Conservation (phyloP, 257 asterid species). For the Paraleonurus japonicus region DNA sequence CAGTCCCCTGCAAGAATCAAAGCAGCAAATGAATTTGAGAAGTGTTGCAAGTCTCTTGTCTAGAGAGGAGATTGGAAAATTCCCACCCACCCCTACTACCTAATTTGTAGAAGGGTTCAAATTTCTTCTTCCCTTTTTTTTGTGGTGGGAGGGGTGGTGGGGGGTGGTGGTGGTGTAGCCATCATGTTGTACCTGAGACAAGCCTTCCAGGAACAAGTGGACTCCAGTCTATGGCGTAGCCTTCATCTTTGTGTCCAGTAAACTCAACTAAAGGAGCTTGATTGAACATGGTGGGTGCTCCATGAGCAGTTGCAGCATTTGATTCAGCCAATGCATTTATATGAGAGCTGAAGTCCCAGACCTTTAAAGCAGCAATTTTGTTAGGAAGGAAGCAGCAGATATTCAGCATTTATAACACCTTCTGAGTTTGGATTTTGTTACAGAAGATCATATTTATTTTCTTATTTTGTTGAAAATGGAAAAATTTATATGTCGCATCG, state of each 20-base stretch:
- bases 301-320: conserved; percentile 39
- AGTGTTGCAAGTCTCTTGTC: neutral
- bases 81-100: neutral
- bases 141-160: neutral
- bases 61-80: neutral
- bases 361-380: conserved; percentile 43
- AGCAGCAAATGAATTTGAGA: neutral
- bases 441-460: conserved; percentile 1
- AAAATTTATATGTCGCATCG: neutral
- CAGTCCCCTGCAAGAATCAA: conserved; percentile 64
- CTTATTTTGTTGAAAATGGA: neutral
- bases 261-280: conserved; percentile 77
- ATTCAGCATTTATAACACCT: neutral
- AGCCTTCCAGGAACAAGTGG: conserved; percentile 93
- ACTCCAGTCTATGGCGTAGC: conserved; percentile 94
- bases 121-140: no score
- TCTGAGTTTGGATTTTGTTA: neutral
- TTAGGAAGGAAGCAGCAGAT: conserved; percentile 8
- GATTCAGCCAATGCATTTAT: conserved; percentile 68
- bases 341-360: conserved; percentile 93
- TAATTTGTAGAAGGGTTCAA: neutral
- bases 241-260: conserved; percentile 92
- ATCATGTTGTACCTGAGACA: conserved; percentile 54
- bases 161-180: neutral
- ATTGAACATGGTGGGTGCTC: conserved; percentile 44